phyloP scores from a whole-genome alignment of 768 basidiomycete species.

The Amanita muscaria region DNA sequence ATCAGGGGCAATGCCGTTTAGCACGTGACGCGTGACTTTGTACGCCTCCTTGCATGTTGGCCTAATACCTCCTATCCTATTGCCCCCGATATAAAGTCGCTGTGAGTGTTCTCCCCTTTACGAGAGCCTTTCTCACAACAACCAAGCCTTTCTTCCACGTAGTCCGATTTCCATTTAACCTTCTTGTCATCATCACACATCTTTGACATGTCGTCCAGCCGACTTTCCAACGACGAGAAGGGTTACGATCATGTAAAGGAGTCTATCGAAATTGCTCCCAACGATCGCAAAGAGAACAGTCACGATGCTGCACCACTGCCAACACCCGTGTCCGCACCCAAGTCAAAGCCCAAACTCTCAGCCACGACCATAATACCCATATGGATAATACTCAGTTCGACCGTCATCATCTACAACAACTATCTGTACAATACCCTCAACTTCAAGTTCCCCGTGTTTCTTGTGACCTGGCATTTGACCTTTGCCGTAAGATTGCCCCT shows the following conservation, averaged over 20 bases:
- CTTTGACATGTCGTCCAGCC: not conserved
- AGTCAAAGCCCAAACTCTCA: conserved; percentile 46
- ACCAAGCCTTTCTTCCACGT: not conserved
- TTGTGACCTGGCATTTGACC: conserved; percentile 84
- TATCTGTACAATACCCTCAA: conserved; percentile 73
- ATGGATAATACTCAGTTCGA: conserved; percentile 85
- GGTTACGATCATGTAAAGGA: no score
- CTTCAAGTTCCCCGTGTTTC: conserved; percentile 88
- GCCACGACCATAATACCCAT: conserved; percentile 74
- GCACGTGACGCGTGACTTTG: no score
- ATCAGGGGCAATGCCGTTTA: not conserved
- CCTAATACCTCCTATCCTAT: conserved; percentile 8
- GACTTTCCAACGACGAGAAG: conserved; percentile 7
- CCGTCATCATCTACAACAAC: conserved; percentile 96
- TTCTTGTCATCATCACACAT: not conserved
- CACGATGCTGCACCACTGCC: conserved; percentile 32
- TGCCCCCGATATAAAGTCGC: conserved; percentile 1
- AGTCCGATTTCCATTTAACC: not conserved
- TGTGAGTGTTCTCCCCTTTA: not conserved
- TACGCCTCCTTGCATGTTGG: no score
- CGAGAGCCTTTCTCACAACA: not conserved
- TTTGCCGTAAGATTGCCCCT: conserved; percentile 37
- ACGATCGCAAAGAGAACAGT: not conserved
- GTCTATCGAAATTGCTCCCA: conserved; percentile 2
- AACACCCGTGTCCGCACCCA: conserved; percentile 41